Base-by-base conservation (phyloP, 202 grass and related monocot genomes). In the Schoenoplectus tabernaemontani region DNA sequence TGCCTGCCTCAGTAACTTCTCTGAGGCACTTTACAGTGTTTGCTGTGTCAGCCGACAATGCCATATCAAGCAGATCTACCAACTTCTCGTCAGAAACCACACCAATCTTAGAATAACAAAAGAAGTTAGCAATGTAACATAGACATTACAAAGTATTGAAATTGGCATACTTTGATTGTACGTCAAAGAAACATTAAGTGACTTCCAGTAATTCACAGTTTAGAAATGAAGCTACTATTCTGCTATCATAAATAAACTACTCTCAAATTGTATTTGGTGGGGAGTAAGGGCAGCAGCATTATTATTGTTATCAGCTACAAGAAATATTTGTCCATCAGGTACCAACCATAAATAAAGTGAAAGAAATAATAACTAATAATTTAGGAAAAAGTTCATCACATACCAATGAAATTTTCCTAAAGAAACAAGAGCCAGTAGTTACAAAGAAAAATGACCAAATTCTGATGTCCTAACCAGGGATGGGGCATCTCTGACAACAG, bases 81-180 rank as follows among this genome's bases (percentile, higher is more conserved):
- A 97, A 73, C 83, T 89, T 93, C 75, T 97, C 91, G 78, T 97
- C 94, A 70, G 87, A 91, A 28, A 92, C 94, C 66, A 93, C 78
- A 67, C 94, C 91, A 83, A 93, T 91, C 94, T n/a, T 97, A 33
- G 24, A 50, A 51, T 51, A 73, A 73, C 15, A 73, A 73, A 9
- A 30, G 46, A 15, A 73, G 67, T 73, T 53, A 73, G 69, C 6
- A n/a, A 73, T 51, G 69, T 12, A 53, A 7, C n/a, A n/a, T n/a
- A n/a, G n/a, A n/a, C n/a, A n/a, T n/a, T n/a, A n/a, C n/a, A n/a
- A n/a, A n/a, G n/a, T n/a, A n/a, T n/a, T n/a, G n/a, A n/a, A n/a
- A n/a, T n/a, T n/a, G n/a, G n/a, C n/a, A n/a, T n/a, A n/a, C n/a
- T n/a, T n/a, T n/a, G n/a, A n/a, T n/a, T n/a, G n/a, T n/a, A n/a